Conservation (phyloP, 495 filamentous ascomycete species). For the Tuber calosporum region DNA sequence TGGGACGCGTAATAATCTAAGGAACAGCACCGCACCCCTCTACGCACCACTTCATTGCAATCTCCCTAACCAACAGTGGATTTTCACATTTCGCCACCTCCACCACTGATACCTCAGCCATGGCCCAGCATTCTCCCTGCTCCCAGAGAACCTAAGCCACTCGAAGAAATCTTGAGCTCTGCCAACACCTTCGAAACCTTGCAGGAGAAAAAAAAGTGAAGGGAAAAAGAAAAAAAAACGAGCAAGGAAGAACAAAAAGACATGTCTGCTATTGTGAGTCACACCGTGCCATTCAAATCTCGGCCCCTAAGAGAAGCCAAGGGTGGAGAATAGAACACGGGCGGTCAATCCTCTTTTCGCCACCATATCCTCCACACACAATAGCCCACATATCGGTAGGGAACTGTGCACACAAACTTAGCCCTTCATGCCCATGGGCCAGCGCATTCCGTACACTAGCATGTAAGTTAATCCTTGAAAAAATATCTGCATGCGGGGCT, state of each 20-base stretch:
- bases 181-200: background rate
- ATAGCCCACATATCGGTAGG: background rate
- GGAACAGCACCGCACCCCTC: background rate
- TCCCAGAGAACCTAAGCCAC: background rate
- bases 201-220: background rate
- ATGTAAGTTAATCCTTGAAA: background rate
- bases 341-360: background rate
- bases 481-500: background rate
- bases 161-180: background rate
- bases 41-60: background rate
- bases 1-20: background rate
- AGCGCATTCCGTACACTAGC: background rate
- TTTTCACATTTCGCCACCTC: background rate
- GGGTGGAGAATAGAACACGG: background rate
- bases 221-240: background rate
- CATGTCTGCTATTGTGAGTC: background rate
- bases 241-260: background rate
- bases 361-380: background rate
- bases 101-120: background rate
- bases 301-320: background rate
- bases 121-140: background rate
- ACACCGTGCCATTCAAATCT: background rate
- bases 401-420: background rate
- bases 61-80: background rate
- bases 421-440: background rate